Percentiles rank a stretch among this genome's conserved stretches.
Evolutionary conservation across 1,284 basidiomycete genomes (phyloP).

Genomic region (Austroboletus niveus): DNA sequence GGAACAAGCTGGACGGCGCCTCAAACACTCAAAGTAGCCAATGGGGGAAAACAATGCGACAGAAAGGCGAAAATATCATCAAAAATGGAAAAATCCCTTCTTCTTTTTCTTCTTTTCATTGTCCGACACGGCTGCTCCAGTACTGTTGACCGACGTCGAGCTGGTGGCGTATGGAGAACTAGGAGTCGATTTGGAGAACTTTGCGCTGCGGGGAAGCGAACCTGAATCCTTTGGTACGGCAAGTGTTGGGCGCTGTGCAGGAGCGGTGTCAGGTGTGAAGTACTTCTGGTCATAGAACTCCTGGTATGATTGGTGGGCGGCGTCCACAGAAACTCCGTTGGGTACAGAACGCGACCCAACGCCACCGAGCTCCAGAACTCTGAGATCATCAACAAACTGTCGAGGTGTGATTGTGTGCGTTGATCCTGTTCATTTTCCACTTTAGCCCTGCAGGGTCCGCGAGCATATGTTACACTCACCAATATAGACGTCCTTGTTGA

Average conservation of each 20-base stretch:
- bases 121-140: conserved; percentile 33
- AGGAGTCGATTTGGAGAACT: conserved; percentile 36
- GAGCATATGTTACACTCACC: conserved; percentile 47
- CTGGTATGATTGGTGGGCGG: conserved; percentile 55
- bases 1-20: neutral
- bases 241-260: conserved; percentile 38
- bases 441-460: conserved; percentile 4
- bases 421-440: conserved; percentile 60
- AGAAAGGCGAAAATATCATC: conserved; percentile 8
- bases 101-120: conserved; percentile 78
- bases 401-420: conserved; percentile 87
- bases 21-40: neutral
- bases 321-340: conserved; percentile 59
- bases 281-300: conserved; percentile 79
- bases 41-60: neutral
- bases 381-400: conserved; percentile 83
- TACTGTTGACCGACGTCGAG: conserved; percentile 43
- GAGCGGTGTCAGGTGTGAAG: conserved; percentile 61
- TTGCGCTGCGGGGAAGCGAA: conserved; percentile 28
- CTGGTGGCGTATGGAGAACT: conserved; percentile 49
- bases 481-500: conserved; percentile 90
- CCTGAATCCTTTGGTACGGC: conserved; percentile 33
- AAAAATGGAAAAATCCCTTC: conserved; percentile 72
- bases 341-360: conserved; percentile 72
- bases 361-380: conserved; percentile 78